Percentiles rank a stretch among this genome's conserved stretches.
phyloP scores from a whole-genome alignment of 2,329 filamentous ascomycete genomes.

The Amauroascus verrucosus region DNA sequence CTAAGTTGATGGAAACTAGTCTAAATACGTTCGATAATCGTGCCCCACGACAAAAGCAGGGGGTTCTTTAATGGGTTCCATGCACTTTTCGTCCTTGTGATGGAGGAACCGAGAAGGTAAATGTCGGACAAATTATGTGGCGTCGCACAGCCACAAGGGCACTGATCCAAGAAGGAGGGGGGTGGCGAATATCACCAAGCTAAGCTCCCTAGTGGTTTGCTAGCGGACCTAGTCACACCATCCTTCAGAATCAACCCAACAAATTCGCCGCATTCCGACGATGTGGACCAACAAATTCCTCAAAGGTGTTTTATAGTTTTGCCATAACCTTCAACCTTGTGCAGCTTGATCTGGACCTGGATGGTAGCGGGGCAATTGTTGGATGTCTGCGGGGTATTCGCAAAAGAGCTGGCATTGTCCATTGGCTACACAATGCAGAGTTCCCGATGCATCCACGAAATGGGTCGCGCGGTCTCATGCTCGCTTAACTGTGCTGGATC shows the following conservation, averaged over 20 bases:
- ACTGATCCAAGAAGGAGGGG: not conserved
- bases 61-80: no score
- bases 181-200: slow-evolving; percentile 3
- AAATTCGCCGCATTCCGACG: not conserved
- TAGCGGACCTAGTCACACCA: not conserved
- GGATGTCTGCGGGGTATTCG: slow-evolving; percentile 2
- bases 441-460: not conserved
- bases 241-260: not conserved
- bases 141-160: not conserved
- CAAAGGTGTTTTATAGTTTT: not conserved
- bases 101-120: not conserved
- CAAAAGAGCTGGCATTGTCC: not conserved
- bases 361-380: slow-evolving; percentile 1
- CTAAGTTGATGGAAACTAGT: slow-evolving; percentile 10
- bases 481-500: not conserved
- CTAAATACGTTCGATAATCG: slow-evolving; percentile 15
- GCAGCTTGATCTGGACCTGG: slow-evolving; percentile 5
- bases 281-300: not conserved
- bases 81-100: no score
- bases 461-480: not conserved
- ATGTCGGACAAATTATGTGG: not conserved
- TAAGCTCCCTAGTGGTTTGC: not conserved
- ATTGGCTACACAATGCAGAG: not conserved
- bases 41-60: not conserved
- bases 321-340: not conserved